Evolutionary conservation across 164 flowering plant genomes (phyloP).

Genomic region (Platanus orientalis): DNA sequence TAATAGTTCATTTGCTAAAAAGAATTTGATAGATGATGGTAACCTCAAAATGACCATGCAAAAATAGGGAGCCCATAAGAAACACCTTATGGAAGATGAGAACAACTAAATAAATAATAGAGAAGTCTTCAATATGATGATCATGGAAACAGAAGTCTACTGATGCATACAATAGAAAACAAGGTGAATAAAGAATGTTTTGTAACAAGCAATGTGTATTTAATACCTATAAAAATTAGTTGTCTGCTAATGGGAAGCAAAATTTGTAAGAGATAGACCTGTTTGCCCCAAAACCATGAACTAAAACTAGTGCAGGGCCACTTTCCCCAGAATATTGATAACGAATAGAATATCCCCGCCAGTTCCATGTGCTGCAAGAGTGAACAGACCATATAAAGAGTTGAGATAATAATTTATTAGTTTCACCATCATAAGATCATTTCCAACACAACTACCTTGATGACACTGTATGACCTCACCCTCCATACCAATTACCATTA

Average conservation of each 20-base stretch:
- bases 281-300: constrained; percentile 99
- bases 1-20: background rate
- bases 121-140: background rate
- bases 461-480: background rate
- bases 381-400: background rate
- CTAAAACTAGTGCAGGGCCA: constrained; percentile 79
- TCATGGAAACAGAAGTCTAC: background rate
- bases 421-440: background rate
- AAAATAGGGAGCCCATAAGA: background rate
- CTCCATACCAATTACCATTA: background rate
- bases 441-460: background rate
- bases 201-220: constrained; percentile 9
- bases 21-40: background rate
- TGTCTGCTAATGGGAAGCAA: constrained; percentile 37
- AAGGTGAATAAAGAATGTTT: constrained; percentile 3
- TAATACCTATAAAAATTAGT: constrained; percentile 38
- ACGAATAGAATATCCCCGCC: constrained; percentile 82
- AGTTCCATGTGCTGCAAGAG: constrained; percentile 69
- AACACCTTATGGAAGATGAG: too few species aligned
- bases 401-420: background rate
- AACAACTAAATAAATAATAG: background rate
- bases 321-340: constrained; percentile 66
- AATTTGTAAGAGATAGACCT: constrained; percentile 53
- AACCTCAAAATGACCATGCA: background rate
- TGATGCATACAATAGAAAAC: background rate